Base-by-base conservation (phyloP, 257 asterid genomes). In the Lantana camara region DNA sequence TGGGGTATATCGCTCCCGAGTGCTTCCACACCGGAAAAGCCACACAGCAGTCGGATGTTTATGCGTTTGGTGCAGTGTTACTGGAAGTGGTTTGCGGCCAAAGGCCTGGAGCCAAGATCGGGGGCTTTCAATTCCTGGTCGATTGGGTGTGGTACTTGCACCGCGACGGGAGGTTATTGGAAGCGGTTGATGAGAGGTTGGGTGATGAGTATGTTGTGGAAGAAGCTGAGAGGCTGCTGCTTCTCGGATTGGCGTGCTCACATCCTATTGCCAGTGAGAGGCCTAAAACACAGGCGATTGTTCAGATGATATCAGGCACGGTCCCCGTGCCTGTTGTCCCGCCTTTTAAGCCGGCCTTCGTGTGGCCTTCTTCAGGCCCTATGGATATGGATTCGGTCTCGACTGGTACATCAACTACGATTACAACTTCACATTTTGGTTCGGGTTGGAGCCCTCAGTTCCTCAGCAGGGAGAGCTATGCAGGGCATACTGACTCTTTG, bases 1-100 rank as follows among this genome's bases (percentile, higher is more conserved):
- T 79, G 77, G 99, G 99, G 27, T 93, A 90, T 78, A 85, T 93
- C 13, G 99, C 99, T 1, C 97, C 95, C 2, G 97, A 93, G 75
- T 89, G 97, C 60, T 87, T 92, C 77, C 96, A 81, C 81, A 92
- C 89, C 0, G 98, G 95, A 4, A 87, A 79, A 69, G 93, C 95
- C 58, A 89, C 98, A 1, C 86, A 76, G 41, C 95, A 82, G 7
- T 92, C 98, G 0, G 96, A 92, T 9, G 84, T 92, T 0, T 89
- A 82, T 19, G 97, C 96, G 0, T 90, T 93, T 3, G 97, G 96
- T 1, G 96, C 94, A 0, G 92, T 93, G 61, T 4, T 87, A 17
- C 30, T 87, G 67, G 99, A 90, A 70, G 75, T 87, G 0, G 89
- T 90, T 17, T 83, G 96, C 19, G 95, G 97, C 5, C 72, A 42